Base-by-base conservation (phyloP, 805 yeast genomes). In the Wickerhamiella qilinensis region DNA sequence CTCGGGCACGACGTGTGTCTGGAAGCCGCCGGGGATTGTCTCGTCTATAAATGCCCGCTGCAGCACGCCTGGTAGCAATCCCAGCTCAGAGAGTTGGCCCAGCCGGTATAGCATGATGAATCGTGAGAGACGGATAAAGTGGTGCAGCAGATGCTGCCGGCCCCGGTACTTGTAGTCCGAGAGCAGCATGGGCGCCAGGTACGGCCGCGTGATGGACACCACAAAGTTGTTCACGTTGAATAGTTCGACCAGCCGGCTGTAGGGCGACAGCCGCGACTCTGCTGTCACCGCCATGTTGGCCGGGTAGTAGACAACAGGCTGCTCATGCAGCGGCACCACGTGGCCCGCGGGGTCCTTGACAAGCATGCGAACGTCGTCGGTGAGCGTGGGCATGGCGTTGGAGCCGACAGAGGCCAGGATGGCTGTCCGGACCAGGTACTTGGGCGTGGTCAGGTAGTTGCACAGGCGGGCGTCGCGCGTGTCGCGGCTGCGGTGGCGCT, bases 201-300 rank as follows among this genome's bases (percentile, higher is more conserved):
- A 91, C 1, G 97, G 96, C 44, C 96, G 68, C 7, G 97, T 94
- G 46, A 88, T 65, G 17, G 95, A 82, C 1, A 86, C 86, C 22
- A 91, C 67, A 52, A 84, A 88, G 57, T 86, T 93, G 57, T 91
- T 91, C 19, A 91, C 97, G 50, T 91, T 91, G 63, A 88, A 91
- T 42, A 88, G 66, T 55, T 91, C 97, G 0, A 95, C 79, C 35
- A 88, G 67, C 39, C 94, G 64, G 1, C 91, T 80, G 53, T 88
- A 88, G 0, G 96, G 94, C 9, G 78, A 73, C 30, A 69, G 67
- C 48, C 67, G 54, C 48, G 71, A 52, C 39, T 62, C 49, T 47
- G 45, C 39, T 39, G 49, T 49, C 11, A 64, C 52, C 50, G 53
- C 56, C 8, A 68, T 64, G 50, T 67, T 66, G 41, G 74, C 53